Conservation (phyloP, 176 grass and related monocot species). For the Sorghum bicolor region DNA sequence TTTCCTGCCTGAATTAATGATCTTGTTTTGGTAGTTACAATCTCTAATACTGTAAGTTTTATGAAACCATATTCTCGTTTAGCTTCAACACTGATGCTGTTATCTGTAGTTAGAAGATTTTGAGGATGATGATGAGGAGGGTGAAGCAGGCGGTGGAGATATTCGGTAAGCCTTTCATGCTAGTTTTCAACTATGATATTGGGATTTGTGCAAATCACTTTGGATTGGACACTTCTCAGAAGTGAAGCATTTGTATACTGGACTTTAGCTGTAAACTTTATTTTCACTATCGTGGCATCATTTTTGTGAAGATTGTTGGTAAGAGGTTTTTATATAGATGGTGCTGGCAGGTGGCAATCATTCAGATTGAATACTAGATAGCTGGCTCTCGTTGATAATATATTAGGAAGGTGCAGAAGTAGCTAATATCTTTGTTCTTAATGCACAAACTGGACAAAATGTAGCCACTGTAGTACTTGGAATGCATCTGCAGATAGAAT, state of each 20-base stretch:
- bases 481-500: constrained; percentile 11
- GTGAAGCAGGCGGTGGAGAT: constrained; percentile 44
- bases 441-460: neutral
- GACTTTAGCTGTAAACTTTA: neutral
- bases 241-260: neutral
- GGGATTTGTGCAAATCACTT: constrained; percentile 2
- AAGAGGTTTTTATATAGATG: too few relatives aligned
- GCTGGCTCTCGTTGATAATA: neutral
- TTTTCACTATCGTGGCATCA: neutral
- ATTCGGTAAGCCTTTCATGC: constrained; percentile 41
- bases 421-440: neutral
- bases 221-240: neutral
- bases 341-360: too few relatives aligned
- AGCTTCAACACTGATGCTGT: constrained; percentile 15
- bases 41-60: neutral
- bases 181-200: constrained; percentile 7
- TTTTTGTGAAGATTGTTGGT: too few relatives aligned
- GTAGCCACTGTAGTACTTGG: constrained; percentile 1
- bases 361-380: constrained; percentile 19
- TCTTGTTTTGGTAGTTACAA: neutral
- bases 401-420: neutral
- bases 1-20: neutral
- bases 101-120: constrained; percentile 66
- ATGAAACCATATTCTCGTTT: constrained; percentile 8
- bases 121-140: constrained; percentile 55